Evolutionary conservation across 129 eudicot genomes (phyloP).

Genomic region (Smallanthus sonchifolius): DNA sequence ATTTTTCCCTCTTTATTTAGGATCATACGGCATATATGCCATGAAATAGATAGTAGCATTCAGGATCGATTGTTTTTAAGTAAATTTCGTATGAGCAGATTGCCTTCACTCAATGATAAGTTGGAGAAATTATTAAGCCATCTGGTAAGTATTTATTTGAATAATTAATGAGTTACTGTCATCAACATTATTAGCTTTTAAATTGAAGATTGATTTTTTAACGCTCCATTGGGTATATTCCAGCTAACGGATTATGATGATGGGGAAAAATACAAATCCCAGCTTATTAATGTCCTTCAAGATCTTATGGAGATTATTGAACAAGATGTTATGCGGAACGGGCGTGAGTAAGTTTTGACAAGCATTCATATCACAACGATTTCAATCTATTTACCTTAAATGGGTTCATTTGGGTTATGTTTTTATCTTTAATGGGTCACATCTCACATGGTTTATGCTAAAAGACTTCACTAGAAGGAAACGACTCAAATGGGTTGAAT

Average conservation of each 20-base stretch:
- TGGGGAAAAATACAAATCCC: conserved; percentile 48
- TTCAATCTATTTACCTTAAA: background rate
- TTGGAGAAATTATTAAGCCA: conserved; percentile 70
- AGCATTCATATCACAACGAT: background rate
- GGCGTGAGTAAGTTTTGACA: conserved; percentile 54
- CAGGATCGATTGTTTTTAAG: conserved; percentile 39
- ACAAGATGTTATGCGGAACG: conserved; percentile 75
- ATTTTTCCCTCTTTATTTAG: conserved; percentile 35
- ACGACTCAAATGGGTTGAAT: background rate
- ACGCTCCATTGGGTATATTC: conserved; percentile 11
- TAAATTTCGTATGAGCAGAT: conserved; percentile 68
- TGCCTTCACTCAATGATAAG: conserved; percentile 79
- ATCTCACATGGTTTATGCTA: background rate
- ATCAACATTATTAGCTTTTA: background rate
- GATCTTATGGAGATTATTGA: conserved; percentile 88
- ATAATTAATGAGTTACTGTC: background rate
- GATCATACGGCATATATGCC: conserved; percentile 52
- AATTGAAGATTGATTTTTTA: background rate
- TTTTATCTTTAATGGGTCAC: background rate
- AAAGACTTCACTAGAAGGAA: background rate
- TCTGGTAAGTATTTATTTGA: conserved; percentile 45
- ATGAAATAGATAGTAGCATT: conserved; percentile 69
- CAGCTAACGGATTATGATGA: conserved; percentile 59
- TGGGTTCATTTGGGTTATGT: background rate
- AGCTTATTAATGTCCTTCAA: conserved; percentile 70